These are phyloP conservation scores for Thymus quinquecostatus DNA, from an alignment of 257 asterid genomes.

Conservation along the genomic window DNA sequence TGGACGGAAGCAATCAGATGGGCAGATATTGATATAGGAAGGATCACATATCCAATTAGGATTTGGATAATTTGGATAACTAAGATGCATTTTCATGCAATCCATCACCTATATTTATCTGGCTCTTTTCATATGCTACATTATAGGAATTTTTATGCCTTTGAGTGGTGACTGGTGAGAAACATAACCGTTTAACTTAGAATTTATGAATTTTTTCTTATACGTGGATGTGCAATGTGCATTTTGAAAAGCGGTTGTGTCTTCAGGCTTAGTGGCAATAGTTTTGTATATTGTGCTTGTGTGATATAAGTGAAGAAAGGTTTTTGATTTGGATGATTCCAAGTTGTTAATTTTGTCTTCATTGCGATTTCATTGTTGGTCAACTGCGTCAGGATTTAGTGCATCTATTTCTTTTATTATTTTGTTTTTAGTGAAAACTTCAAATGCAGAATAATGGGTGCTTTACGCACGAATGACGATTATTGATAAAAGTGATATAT, in stretches of 20 bases:
- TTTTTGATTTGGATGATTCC: conserved; percentile 17
- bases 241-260: conserved; percentile 6
- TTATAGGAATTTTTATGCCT: not conserved
- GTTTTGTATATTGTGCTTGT: not conserved
- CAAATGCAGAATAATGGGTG: conserved; percentile 9
- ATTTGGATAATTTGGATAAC: not conserved
- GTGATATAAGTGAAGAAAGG: not conserved
- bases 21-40: conserved; percentile 19
- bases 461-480: not conserved
- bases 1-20: conserved; percentile 12
- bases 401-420: conserved; percentile 7
- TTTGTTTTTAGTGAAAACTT: conserved; percentile 13
- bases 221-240: not conserved
- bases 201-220: not conserved
- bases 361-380: conserved; percentile 13
- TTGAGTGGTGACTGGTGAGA: too few species aligned
- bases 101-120: not conserved
- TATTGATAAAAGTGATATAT: conserved; percentile 4
- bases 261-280: not conserved
- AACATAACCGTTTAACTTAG: not conserved
- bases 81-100: conserved; percentile 24
- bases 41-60: not conserved
- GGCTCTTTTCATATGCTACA: not conserved
- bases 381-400: not conserved
- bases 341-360: not conserved